A percentile compares a stretch with the other conserved stretches of the same genome.
Conservation (phyloP, 1,284 basidiomycete genomes). For the Melampsora americana region DNA sequence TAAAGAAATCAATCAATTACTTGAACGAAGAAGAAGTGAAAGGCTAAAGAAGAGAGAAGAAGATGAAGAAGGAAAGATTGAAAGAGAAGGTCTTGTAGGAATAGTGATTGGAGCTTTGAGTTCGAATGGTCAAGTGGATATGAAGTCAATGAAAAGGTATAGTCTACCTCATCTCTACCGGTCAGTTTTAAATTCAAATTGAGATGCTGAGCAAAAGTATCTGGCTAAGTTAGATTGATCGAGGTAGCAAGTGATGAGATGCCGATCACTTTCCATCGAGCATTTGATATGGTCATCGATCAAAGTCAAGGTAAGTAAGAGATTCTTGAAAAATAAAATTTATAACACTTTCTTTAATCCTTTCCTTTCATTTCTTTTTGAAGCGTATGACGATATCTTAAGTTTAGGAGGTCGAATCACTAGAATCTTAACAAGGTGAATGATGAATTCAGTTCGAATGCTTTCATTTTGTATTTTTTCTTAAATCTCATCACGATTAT, state of each 20-base stretch:
- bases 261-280: slow-evolving; percentile 5
- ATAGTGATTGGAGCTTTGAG: neutral
- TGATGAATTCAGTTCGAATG: neutral
- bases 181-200: too few relatives aligned
- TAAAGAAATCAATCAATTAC: neutral
- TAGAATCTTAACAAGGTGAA: slow-evolving; percentile 1
- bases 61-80: neutral
- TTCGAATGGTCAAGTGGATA: neutral
- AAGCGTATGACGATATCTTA: neutral
- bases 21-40: neutral
- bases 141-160: neutral
- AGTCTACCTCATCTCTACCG: too few relatives aligned
- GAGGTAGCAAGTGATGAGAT: neutral
- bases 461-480: too few relatives aligned
- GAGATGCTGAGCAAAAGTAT: too few relatives aligned
- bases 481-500: too few relatives aligned
- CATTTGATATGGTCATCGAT: neutral
- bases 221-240: slow-evolving; percentile 1
- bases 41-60: too few relatives aligned
- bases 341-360: neutral
- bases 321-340: neutral
- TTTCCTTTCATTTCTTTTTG: neutral
- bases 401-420: slow-evolving; percentile 2
- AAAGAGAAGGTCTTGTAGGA: neutral
- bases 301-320: neutral